These are phyloP conservation scores for Auxenochlorella pyrenoidosa DNA, from an alignment of 139 green algal genomes.

Conservation along the genomic window DNA sequence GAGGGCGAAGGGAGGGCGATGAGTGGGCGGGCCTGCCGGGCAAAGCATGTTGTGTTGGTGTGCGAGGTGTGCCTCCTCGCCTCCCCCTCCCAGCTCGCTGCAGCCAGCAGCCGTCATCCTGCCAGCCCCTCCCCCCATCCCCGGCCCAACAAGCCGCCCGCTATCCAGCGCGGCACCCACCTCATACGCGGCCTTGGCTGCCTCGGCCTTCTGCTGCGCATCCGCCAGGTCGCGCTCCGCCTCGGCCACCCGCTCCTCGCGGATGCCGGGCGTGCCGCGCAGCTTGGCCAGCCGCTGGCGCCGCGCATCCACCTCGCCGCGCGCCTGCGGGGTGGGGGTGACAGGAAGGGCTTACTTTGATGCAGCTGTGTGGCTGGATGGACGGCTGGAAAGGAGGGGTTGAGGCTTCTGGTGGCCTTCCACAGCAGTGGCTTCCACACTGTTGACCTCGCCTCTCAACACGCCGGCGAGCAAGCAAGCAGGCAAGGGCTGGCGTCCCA, in stretches of 20 bases:
- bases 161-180: not conserved
- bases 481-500: no score
- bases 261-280: conserved; percentile 75
- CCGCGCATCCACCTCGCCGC: conserved; percentile 72
- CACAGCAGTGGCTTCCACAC: no score
- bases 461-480: no score
- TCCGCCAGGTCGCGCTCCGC: conserved; percentile 79
- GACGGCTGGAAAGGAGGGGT: no score
- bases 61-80: not conserved
- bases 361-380: no score
- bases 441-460: no score
- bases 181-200: conserved; percentile 65
- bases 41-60: not conserved
- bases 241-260: conserved; percentile 68
- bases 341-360: no score
- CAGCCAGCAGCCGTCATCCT: not conserved
- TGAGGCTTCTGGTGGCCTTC: no score
- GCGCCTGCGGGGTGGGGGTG: conserved; percentile 31
- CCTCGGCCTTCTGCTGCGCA: conserved; percentile 63
- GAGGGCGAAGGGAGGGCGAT: not conserved
- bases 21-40: no score
- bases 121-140: not conserved
- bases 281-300: conserved; percentile 80
- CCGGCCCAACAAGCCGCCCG: not conserved
- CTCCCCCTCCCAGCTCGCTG: not conserved